phyloP scores from a whole-genome alignment of 768 basidiomycete genomes.

The Tylopilus rubrobrunneus region DNA sequence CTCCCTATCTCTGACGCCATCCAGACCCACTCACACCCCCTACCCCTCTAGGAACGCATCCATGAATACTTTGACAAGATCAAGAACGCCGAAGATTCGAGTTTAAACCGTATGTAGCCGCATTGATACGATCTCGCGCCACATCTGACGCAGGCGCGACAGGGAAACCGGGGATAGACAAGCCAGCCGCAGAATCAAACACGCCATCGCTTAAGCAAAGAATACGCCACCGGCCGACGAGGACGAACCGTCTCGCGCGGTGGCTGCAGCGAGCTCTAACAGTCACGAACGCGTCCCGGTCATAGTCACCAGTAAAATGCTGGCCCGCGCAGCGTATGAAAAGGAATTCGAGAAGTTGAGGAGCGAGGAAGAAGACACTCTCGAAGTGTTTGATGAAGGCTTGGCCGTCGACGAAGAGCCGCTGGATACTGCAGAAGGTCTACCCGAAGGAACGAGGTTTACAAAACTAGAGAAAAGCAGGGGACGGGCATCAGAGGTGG shows the following conservation, averaged over 20 bases:
- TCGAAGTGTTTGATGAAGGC: constrained; percentile 35
- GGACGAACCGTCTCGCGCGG: constrained; percentile 26
- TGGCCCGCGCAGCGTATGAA: constrained; percentile 63
- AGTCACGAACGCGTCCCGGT: constrained; percentile 37
- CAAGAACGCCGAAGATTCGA: constrained; percentile 65
- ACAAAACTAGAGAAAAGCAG: constrained; percentile 32
- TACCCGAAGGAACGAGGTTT: neutral
- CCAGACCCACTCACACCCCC: neutral
- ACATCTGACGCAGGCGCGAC: neutral
- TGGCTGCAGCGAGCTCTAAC: constrained; percentile 10
- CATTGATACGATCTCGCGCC: neutral
- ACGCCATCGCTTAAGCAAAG: constrained; percentile 68
- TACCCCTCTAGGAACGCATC: constrained; percentile 59
- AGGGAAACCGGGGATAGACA: constrained; percentile 59
- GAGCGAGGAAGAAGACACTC: constrained; percentile 40
- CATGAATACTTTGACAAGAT: constrained; percentile 83
- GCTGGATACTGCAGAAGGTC: constrained; percentile 6
- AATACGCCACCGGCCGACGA: constrained; percentile 23
- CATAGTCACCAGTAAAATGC: constrained; percentile 70
- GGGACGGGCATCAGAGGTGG: constrained; percentile 33
- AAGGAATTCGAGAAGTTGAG: constrained; percentile 44
- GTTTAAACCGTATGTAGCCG: constrained; percentile 35
- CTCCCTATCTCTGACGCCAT: neutral
- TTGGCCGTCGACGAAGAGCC: constrained; percentile 2
- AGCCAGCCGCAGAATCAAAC: constrained; percentile 71